Percentiles rank a stretch among this genome's conserved stretches.
Conservation (phyloP, 306 rosid species). For the Cucurbita ficifolia region DNA sequence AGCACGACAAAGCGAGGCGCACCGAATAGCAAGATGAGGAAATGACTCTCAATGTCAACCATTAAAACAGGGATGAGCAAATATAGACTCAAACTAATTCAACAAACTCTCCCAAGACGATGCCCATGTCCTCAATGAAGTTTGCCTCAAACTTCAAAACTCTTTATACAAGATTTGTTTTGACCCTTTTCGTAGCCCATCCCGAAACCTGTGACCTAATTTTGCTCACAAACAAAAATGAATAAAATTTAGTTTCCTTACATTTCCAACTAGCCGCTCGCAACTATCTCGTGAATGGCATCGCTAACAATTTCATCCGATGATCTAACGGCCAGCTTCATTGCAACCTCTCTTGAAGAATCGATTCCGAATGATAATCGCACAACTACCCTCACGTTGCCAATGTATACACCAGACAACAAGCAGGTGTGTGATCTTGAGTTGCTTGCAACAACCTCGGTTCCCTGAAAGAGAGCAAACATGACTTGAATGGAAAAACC, state of each 20-base stretch:
- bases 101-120: neutral
- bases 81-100: neutral
- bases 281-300: constrained; percentile 83
- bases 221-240: neutral
- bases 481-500: neutral
- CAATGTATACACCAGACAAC: constrained; percentile 71
- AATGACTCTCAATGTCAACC: neutral
- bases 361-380: constrained; percentile 78
- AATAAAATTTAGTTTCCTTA: neutral
- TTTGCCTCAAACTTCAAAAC: neutral
- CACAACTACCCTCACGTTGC: constrained; percentile 72
- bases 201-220: neutral
- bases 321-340: constrained; percentile 82
- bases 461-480: constrained; percentile 39
- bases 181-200: neutral
- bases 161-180: neutral
- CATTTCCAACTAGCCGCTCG: constrained; percentile 52
- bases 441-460: constrained; percentile 73
- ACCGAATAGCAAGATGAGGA: neutral
- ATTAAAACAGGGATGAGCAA: neutral
- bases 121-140: neutral
- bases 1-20: neutral
- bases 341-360: constrained; percentile 81
- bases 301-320: constrained; percentile 62
- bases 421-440: constrained; percentile 81